Conservation (phyloP, 2,329 filamentous ascomycete genomes). For the Immersiporthe knoxdaviesiana region DNA sequence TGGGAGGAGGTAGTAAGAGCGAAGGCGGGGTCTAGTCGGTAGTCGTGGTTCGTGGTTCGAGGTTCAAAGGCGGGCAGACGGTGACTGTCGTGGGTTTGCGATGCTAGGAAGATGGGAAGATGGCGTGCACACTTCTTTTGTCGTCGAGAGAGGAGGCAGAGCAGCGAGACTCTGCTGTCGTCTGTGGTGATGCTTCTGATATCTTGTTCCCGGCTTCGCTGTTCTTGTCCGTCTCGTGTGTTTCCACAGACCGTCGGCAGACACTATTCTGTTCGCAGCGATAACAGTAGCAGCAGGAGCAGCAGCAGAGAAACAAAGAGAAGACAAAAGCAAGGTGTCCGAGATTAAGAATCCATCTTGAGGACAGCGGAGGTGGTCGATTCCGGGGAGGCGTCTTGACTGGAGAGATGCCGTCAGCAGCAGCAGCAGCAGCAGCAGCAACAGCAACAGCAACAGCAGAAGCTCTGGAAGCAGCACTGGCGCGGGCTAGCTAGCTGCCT, state of each 20-base stretch:
- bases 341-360: background rate
- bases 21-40: background rate
- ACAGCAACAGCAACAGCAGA: background rate
- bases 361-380: background rate
- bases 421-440: background rate
- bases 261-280: background rate
- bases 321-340: background rate
- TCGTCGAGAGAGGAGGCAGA: background rate
- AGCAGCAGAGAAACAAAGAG: background rate
- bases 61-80: background rate
- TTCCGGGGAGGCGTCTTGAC: background rate
- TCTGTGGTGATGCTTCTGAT: background rate
- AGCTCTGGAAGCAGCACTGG: background rate
- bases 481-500: background rate
- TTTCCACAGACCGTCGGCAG: background rate
- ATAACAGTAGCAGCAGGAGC: background rate
- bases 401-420: background rate
- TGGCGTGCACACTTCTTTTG: constrained; percentile 3
- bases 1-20: background rate
- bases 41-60: background rate
- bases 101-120: constrained; percentile 10
- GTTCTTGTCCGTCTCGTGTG: background rate
- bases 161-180: background rate
- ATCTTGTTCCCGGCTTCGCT: background rate
- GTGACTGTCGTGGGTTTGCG: background rate